Base-by-base conservation (phyloP, 805 yeast genomes). In the Pichia nakasei region DNA sequence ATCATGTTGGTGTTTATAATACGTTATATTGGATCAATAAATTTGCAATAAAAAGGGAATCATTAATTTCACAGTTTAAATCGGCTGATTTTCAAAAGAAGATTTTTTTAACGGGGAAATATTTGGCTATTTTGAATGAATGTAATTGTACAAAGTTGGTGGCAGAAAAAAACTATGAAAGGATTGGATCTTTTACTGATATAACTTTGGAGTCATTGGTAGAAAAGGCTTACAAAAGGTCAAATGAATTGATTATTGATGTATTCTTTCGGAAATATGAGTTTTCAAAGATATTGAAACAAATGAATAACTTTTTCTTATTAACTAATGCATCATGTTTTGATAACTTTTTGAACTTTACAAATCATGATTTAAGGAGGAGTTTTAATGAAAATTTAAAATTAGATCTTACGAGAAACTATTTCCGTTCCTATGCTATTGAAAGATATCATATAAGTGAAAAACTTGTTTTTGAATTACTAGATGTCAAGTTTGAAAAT, bases 51-150 rank as follows among this genome's bases (percentile, higher is more conserved):
- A 70, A 89, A 39, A 73, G 73, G 39, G 94, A 85, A 54, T 94
- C 91, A 0, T 55, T 88, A 32, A 78, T 91, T 5, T 70, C 73
- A 43, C 87, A 81, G 49, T 76, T 91, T 47, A 63, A 68, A 7
- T 62, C 68, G 33, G 67, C 65, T 22, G 73, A 69, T 2, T 57
- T 79, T 7, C 83, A 83, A 51, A 70, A 72, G 39, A 82, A 82
- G 59, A 71, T 91, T 0, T 65, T 91, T 21, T 67, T 79, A 41
- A 85, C 96, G 0, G 99, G 99, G 2, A 89, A 87, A 61, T 81
- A 81, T 52, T 65, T 88, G 44, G 85, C 86, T 54, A 80, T 91
- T 3, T 68, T 84, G 37, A 72, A 76, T 44, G 78, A 72, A 45
- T 79, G 52, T 35, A 22, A 41, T 5, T 44, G 32, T 24, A 20